Evolutionary conservation across 2,329 filamentous ascomycete species (phyloP).

Genomic region (Alternaria sp.): DNA sequence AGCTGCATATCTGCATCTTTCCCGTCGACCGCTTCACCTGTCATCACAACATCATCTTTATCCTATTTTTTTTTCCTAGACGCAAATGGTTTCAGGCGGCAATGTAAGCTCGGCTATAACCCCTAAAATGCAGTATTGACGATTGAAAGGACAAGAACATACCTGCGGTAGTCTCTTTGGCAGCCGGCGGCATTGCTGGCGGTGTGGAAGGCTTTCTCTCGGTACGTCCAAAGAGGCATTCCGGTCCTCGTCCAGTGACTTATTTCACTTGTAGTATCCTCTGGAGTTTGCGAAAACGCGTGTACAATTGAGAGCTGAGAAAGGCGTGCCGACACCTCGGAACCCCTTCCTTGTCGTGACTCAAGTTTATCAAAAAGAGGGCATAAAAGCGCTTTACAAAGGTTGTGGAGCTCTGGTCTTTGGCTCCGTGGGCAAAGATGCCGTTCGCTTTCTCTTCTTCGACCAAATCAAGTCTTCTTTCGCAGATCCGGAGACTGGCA

Average conservation of each 20-base stretch:
- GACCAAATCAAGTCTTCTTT: conserved; percentile 69
- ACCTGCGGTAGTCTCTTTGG: conserved; percentile 50
- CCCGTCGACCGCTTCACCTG: conserved; percentile 18
- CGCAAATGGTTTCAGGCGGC: conserved; percentile 45
- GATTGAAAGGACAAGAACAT: conserved; percentile 47
- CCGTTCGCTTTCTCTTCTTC: conserved; percentile 71
- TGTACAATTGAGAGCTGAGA: conserved; percentile 63
- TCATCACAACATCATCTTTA: conserved; percentile 25
- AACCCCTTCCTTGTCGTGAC: conserved; percentile 68
- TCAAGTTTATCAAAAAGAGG: conserved; percentile 65
- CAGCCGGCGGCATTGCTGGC: conserved; percentile 52
- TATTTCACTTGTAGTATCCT: conserved; percentile 58
- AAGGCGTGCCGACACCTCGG: conserved; percentile 56
- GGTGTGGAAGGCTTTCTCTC: conserved; percentile 52
- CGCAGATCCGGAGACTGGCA: conserved; percentile 64
- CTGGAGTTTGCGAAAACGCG: conserved; percentile 74
- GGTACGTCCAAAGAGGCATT: conserved; percentile 28
- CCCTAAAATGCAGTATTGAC: neutral
- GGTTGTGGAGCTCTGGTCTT: conserved; percentile 68
- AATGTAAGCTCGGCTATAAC: conserved; percentile 27
- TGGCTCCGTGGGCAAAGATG: conserved; percentile 70
- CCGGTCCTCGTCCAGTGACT: conserved; percentile 19
- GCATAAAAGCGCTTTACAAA: conserved; percentile 67
- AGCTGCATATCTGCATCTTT: conserved; percentile 19
- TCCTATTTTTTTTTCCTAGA: neutral